These are phyloP conservation scores for Globisporangium viniferum DNA, from an alignment of 352 stramenopile species.

Conservation along the genomic window DNA sequence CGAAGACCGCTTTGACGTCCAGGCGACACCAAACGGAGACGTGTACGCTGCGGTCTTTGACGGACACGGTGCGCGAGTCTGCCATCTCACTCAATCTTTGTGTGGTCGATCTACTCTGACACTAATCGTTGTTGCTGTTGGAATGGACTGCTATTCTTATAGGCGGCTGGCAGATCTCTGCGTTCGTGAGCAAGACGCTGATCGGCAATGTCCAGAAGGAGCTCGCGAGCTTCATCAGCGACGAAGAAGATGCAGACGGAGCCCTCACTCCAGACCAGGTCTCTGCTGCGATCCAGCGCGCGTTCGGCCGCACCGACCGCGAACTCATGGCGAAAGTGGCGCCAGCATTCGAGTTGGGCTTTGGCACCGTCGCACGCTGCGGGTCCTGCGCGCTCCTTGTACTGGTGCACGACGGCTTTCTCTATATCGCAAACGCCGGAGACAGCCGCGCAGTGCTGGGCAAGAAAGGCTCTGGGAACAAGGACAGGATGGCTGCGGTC, in stretches of 20 bases:
- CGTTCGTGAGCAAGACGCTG: slow-evolving; percentile 74
- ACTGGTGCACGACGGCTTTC: slow-evolving; percentile 54
- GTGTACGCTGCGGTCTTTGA: slow-evolving; percentile 87
- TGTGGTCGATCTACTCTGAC: not conserved
- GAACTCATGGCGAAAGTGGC: slow-evolving; percentile 76
- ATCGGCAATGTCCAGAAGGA: slow-evolving; percentile 80
- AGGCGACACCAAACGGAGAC: slow-evolving; percentile 58
- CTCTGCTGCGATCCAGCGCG: slow-evolving; percentile 59
- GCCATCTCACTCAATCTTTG: not conserved
- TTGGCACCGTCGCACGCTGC: slow-evolving; percentile 80
- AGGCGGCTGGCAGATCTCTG: slow-evolving; percentile 90
- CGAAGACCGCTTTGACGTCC: slow-evolving; percentile 81
- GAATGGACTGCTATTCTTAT: not conserved
- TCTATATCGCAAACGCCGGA: slow-evolving; percentile 84
- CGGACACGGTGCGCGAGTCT: slow-evolving; percentile 64
- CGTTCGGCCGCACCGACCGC: slow-evolving; percentile 84
- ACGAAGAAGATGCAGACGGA: not conserved
- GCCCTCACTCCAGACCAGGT: slow-evolving; percentile 32
- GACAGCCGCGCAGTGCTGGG: slow-evolving; percentile 78
- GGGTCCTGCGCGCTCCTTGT: slow-evolving; percentile 83
- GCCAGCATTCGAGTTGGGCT: slow-evolving; percentile 85
- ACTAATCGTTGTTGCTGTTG: not conserved
- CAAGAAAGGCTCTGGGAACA: slow-evolving; percentile 28
- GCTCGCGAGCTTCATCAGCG: slow-evolving; percentile 21
- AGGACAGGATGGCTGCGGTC: slow-evolving; percentile 39